A percentile compares a stretch with the other conserved stretches of the same genome.
Evolutionary conservation across 768 basidiomycete genomes (phyloP).

Genomic region (Lactarius sanguifluus): DNA sequence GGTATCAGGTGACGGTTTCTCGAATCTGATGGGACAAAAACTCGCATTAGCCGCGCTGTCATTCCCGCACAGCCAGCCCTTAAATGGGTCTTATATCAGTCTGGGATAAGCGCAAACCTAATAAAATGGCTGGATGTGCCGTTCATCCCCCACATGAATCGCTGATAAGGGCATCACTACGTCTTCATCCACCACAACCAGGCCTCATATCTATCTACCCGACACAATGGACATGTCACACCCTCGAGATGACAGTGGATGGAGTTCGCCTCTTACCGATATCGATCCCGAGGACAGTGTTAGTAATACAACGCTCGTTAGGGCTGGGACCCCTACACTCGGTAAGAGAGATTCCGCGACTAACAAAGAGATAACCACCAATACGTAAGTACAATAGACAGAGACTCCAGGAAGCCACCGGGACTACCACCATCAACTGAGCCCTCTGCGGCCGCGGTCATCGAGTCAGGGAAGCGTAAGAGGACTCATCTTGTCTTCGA

Average conservation of each 20-base stretch:
- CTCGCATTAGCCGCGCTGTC: conserved; percentile 49
- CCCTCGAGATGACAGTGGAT: conserved; percentile 9
- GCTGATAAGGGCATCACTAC: conserved; percentile 3
- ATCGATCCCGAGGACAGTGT: conserved; percentile 18
- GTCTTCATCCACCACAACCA: conserved; percentile 11
- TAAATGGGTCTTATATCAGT: conserved; percentile 41
- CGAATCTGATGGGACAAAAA: conserved; percentile 35
- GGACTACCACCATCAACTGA: not conserved
- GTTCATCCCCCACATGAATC: not conserved
- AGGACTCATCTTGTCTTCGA: conserved; percentile 9
- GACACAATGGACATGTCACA: conserved; percentile 20
- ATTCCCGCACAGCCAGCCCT: conserved; percentile 50
- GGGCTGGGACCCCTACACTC: conserved; percentile 13
- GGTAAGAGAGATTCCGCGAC: conserved; percentile 3
- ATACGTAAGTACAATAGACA: conserved; percentile 11
- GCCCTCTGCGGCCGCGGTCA: not conserved
- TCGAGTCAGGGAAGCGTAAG: conserved; percentile 16
- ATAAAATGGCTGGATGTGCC: conserved; percentile 10
- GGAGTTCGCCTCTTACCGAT: conserved; percentile 14
- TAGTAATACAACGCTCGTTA: conserved; percentile 17
- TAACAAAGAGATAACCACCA: not conserved
- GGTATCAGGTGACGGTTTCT: conserved; percentile 38
- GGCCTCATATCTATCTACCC: not conserved
- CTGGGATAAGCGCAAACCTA: conserved; percentile 38
- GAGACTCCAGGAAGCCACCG: not conserved